phyloP scores from a whole-genome alignment of 257 asterid genomes.

The Catharanthus roseus region DNA sequence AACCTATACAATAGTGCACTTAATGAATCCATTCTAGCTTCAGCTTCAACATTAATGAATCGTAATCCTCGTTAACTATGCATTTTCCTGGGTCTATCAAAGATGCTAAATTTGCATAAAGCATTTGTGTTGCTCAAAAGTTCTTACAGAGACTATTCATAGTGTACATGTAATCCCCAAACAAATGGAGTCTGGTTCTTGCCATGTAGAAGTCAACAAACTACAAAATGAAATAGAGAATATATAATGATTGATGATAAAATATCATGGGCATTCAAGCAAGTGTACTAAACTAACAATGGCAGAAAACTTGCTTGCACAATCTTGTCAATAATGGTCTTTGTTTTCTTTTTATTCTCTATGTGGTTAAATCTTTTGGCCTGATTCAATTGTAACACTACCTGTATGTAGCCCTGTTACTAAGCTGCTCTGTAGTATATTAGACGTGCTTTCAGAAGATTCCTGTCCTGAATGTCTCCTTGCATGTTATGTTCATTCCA shows the following conservation, averaged over 20 bases:
- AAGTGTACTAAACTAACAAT: neutral
- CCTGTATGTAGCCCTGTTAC: neutral
- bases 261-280: neutral
- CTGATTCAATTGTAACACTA: neutral
- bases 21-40: neutral
- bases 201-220: neutral
- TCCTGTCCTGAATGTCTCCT: neutral
- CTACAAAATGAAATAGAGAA: neutral
- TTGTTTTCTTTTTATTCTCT: neutral
- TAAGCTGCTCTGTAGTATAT: neutral
- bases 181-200: neutral
- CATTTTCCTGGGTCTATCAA: neutral
- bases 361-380: neutral
- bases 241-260: neutral
- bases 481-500: neutral
- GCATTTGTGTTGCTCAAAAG: neutral
- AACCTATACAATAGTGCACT: neutral
- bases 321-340: neutral
- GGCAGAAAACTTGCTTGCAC: neutral
- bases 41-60: neutral
- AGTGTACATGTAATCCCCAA: neutral
- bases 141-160: neutral
- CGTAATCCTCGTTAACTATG: neutral
- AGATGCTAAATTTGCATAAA: neutral
- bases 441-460: neutral